Percentiles rank a stretch among this genome's conserved stretches.
phyloP scores from a whole-genome alignment of 2,329 filamentous ascomycete species.

The Sporothrix pseudoabietina region DNA sequence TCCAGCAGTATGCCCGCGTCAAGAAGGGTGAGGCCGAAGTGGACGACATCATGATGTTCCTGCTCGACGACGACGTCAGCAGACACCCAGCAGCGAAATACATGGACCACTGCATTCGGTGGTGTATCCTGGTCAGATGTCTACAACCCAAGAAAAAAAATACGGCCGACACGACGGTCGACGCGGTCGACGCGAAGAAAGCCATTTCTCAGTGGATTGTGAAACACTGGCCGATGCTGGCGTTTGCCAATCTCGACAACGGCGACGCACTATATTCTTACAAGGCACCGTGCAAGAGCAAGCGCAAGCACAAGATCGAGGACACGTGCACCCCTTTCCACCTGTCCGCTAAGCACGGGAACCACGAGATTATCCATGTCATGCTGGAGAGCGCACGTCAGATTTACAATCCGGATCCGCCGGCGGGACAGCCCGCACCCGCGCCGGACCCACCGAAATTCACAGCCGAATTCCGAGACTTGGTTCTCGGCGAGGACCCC shows the following conservation, averaged over 20 bases:
- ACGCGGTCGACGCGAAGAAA: background rate
- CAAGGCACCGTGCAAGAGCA: background rate
- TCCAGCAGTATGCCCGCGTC: background rate
- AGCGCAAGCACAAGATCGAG: background rate
- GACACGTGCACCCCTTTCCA: background rate
- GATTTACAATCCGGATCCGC: background rate
- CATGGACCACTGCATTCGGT: background rate
- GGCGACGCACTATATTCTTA: background rate
- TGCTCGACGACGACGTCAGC: background rate
- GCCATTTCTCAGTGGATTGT: background rate
- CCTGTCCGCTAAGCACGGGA: background rate
- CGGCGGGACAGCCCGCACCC: background rate
- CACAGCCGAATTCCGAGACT: background rate
- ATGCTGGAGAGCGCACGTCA: background rate
- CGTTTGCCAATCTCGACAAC: background rate
- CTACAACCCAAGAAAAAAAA: background rate
- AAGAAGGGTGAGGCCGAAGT: background rate
- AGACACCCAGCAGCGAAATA: background rate
- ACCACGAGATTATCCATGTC: background rate
- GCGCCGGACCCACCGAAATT: background rate
- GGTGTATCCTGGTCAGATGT: background rate
- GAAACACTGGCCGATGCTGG: background rate
- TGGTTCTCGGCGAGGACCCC: background rate
- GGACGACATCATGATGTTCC: background rate
- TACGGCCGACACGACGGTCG: too few species aligned